Evolutionary conservation across 805 yeast species (phyloP), one percentile per base, ranked within the genome.

Genomic region (Yarrowia sp.): DNA sequence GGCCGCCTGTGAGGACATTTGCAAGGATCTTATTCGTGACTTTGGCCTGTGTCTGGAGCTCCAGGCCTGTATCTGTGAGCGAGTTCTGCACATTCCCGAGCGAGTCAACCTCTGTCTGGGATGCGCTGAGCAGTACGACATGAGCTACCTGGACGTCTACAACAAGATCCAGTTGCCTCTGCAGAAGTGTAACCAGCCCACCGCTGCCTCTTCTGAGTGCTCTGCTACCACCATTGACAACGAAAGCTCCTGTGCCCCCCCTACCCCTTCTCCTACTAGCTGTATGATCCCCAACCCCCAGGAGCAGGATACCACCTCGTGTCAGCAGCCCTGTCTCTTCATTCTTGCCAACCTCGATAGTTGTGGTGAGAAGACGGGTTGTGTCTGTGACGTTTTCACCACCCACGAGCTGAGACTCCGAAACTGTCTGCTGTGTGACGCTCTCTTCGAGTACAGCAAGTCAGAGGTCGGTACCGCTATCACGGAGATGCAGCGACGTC

Each of bases 181-280:
- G 10, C 22, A 16, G n/a, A 44, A 12, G 5, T 44, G 49, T 9
- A 18, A 27, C 16, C 16, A 6, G 10, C 33, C 33, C 16, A 44
- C 49, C 10, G 12, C 49, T 1, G 49, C 33, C 8, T 22, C 49
- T 6, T 16, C 21, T 6, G 49, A 27, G 2, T 44, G 49, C 21
- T n/a, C 33, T 2, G 33, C 16, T 13, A 44, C 49, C 2, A 27
- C 33, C n/a, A 44, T 44, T 16, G 33, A 44, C 33, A 44, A 27
- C 33, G 49, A 44, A 44, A 44, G 49, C 24, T 44, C 49, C 7
- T 44, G 49, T 18, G 33, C 33, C 6, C 49, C 49, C 4, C 49
- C 49, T 9, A 44, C 33, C 1, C 6, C 49, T 22, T 5, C 33
- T 1, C 16, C 32, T 8, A 44, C 49, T 6, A 18, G 21, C 18